Evolutionary conservation across 306 rosid genomes (phyloP), one percentile per base, ranked within the genome.

Genomic region (Cucurbita ficifolia): DNA sequence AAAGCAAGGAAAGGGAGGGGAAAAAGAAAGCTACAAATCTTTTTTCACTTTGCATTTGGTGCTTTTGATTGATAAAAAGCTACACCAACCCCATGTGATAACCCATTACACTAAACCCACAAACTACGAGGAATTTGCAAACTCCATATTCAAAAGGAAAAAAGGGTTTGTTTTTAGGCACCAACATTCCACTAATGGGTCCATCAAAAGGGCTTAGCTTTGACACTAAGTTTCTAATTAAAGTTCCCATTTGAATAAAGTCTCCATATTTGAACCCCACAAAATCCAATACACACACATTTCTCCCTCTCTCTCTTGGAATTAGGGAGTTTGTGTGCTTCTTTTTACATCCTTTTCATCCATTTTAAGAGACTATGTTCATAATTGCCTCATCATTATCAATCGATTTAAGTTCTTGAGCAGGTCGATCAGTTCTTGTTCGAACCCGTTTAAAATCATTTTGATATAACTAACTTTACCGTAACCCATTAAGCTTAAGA

Each of bases 251-350:
- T 62, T n/a, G 49, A 78, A 52, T 61, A 45, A 5, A 53, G 36
- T 75, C 43, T 75, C 38, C 79, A 75, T 80, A 59, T 82, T 73
- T 74, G 56, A 81, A 75, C 87, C 90, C 94, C 90, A 86, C 90
- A 78, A 88, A 83, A 88, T 88, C 94, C 76, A 57, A 81, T 78
- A 77, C 87, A 86, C 82, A 86, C 83, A 88, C 81, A 86, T 79
- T 79, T 81, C 53, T 63, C 33, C 33, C 33, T 2, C 33, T 82
- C 78, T 83, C 83, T 80, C 81, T 86, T 79, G 79, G 82, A 85
- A 82, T 79, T 71, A 73, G 73, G 35, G 76, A 65, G 54, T 42
- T 70, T 65, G 65, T 76, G 74, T 61, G 81, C 16, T 77, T 78
- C 73, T 79, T 82, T 88, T 81, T 50, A 80, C 86, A 78, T 78